Base-by-base conservation (phyloP, 2,329 filamentous ascomycete species). In the Fusarium nygamai region DNA sequence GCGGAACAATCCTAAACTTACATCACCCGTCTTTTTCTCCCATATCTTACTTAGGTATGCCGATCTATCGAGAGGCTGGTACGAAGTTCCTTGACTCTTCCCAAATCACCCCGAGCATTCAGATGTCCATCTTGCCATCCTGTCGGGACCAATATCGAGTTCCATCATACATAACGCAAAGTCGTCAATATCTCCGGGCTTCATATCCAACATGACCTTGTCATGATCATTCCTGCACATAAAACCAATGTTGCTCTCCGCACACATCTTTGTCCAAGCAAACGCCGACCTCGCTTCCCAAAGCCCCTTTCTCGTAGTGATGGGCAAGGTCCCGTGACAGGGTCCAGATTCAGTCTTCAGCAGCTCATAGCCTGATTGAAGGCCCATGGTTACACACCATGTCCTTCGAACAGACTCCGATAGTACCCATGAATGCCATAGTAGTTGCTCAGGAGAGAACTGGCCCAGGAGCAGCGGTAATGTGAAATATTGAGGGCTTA, bases 391-490 rank as follows among this genome's bases (percentile, higher is more conserved):
- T 13, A 80, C 44, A 29, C 77, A 61, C 73, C 79, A 81, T 2
- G 79, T 80, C 16, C 80, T 76, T 11, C 80, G 71, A n/a, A 80
- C 61, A 29, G 75, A 78, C 62, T 82, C 80, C 7, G 79, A 72
- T 4, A 82, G 54, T 27, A 82, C 76, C 80, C 80, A 82, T 8
- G 79, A 73, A 38, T 80, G 73, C 79, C 79, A 81, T 2, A 77
- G 50, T 29, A 72, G 68, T 14, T 72, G 57, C 27, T 71, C 71
- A 6, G 56, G 64, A 1, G 67, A 64, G 16, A 57, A 59, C n/a
- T 61, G 66, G 5, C 58, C 61, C 14, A 63, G 61, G 3, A 67
- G 50, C 0, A 62, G 12, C 14, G 72, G 64, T 3, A 61, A 10
- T 5, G 58, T 43, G 50, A 59, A 24, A 59, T 63, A 36, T 14